Evolutionary conservation across 106 monocot species (phyloP).

Genomic region (Dactylorhiza incarnata): DNA sequence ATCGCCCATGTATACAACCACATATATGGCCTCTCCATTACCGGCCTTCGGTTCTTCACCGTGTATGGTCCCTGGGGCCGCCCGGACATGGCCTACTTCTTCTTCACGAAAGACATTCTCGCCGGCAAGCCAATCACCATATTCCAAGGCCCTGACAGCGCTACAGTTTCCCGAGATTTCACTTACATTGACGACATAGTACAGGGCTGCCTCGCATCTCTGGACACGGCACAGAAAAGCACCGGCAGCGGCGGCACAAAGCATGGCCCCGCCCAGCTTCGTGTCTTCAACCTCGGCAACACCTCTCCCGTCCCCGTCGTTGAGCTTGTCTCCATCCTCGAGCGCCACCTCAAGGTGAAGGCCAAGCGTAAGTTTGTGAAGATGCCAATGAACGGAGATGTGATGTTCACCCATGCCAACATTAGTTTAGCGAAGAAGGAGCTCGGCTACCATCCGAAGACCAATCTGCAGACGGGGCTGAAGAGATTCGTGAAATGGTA

Average conservation of each 20-base stretch:
- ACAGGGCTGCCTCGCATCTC: conserved; percentile 8
- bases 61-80: conserved; percentile 25
- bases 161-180: conserved; percentile 17
- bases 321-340: conserved; percentile 17
- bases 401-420: conserved; percentile 22
- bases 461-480: conserved; percentile 14
- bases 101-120: conserved; percentile 18
- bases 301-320: conserved; percentile 10
- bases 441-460: conserved; percentile 13
- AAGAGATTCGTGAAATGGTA: conserved; percentile 26
- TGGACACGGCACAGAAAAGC: conserved; percentile 21
- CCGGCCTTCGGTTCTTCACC: conserved; percentile 21
- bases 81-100: conserved; percentile 26
- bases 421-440: conserved; percentile 16
- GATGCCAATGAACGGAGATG: conserved; percentile 23
- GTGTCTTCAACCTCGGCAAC: conserved; percentile 21
- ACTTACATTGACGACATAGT: conserved; percentile 27
- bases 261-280: conserved; percentile 16
- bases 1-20: conserved; percentile 20
- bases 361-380: conserved; percentile 16
- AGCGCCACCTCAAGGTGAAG: conserved; percentile 16
- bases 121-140: conserved; percentile 14
- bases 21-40: conserved; percentile 21
- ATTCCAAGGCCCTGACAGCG: conserved; percentile 13
- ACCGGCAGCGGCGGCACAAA: conserved; percentile 20